Evolutionary conservation across 2,329 filamentous ascomycete species (phyloP).

Genomic region (Passalora sequoiae): DNA sequence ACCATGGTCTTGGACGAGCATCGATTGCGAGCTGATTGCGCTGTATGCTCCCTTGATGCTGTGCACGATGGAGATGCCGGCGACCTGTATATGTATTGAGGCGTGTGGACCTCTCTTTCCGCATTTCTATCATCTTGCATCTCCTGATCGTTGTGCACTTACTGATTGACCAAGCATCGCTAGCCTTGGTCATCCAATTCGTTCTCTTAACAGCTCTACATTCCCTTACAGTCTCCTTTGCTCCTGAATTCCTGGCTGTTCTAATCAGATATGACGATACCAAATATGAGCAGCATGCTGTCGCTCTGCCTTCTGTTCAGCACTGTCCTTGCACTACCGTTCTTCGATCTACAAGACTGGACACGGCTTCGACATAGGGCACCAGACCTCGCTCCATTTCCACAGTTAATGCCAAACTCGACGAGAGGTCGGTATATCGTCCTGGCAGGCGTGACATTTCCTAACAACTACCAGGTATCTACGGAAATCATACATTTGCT

Average conservation of each 20-base stretch:
- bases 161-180: background rate
- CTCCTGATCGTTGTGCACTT: background rate
- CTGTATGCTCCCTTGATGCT: background rate
- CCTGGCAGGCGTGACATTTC: background rate
- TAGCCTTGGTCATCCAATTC: background rate
- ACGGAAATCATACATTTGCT: background rate
- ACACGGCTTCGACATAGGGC: background rate
- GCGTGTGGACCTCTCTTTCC: background rate
- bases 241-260: no score
- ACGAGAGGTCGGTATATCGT: background rate
- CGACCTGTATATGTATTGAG: slow-evolving; percentile 2
- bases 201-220: background rate
- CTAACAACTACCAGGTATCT: slow-evolving; percentile 2
- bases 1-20: background rate
- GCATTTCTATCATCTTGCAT: background rate
- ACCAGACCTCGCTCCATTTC: background rate
- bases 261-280: background rate
- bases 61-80: background rate
- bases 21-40: background rate
- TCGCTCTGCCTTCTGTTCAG: slow-evolving; percentile 4
- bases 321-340: slow-evolving; percentile 4
- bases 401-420: background rate
- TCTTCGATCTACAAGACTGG: slow-evolving; percentile 1
- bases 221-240: background rate
- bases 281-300: slow-evolving; percentile 5